Conservation (phyloP, 495 filamentous ascomycete genomes). For the Xylaria flabelliformis region DNA sequence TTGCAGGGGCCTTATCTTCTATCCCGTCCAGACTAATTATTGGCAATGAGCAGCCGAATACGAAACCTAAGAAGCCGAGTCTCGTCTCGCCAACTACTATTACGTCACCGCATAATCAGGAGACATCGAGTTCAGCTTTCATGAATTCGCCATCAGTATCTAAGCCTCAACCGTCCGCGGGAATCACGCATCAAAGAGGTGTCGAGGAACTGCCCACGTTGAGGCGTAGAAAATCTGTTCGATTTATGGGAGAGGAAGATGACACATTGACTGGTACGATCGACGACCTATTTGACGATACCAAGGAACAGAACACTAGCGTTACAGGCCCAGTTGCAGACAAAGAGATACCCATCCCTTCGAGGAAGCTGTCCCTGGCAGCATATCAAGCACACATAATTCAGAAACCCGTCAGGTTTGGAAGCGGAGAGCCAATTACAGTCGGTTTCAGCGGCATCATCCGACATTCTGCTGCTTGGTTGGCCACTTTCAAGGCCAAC, state of each 20-base stretch:
- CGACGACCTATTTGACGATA: constrained; percentile 14
- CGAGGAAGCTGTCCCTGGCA: constrained; percentile 28
- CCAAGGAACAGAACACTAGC: not conserved
- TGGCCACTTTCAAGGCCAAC: constrained; percentile 43
- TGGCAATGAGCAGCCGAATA: constrained; percentile 21
- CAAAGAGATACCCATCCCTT: not conserved
- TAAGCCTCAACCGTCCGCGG: constrained; percentile 10
- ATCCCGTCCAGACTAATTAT: constrained; percentile 38
- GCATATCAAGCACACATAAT: constrained; percentile 37
- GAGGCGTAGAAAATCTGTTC: constrained; percentile 49
- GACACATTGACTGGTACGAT: constrained; percentile 25
- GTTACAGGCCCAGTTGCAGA: constrained; percentile 1
- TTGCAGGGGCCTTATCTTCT: constrained; percentile 31
- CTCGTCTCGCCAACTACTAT: not conserved
- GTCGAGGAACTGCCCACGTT: not conserved
- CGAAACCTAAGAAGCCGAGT: not conserved
- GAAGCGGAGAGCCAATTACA: constrained; percentile 26
- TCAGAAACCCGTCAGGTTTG: constrained; percentile 39
- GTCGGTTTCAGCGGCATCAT: constrained; percentile 45
- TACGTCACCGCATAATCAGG: not conserved
- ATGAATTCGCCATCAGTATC: not conserved
- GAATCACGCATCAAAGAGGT: not conserved
- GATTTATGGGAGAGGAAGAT: constrained; percentile 43
- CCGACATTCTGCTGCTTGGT: constrained; percentile 39
- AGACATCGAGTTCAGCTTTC: not conserved